phyloP scores from a whole-genome alignment of 2,329 filamentous ascomycete species.

The Arthroderma sp. region DNA sequence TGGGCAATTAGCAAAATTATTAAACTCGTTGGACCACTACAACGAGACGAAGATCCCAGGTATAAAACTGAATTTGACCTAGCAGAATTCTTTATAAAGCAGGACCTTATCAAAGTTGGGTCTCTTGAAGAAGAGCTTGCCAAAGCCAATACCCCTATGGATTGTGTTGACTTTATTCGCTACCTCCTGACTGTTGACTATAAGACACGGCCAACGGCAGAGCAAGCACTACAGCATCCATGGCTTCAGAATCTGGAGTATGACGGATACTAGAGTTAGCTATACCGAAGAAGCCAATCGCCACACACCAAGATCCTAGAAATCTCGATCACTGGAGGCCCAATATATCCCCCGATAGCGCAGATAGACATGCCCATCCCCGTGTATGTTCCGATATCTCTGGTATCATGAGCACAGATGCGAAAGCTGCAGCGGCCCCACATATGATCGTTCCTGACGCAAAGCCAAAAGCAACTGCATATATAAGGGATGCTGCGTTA shows the following conservation, averaged over 20 bases:
- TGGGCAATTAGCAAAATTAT: constrained; percentile 13
- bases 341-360: too few relatives aligned
- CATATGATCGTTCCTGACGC: too few relatives aligned
- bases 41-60: constrained; percentile 8
- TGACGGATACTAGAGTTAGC: background rate
- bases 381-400: too few relatives aligned
- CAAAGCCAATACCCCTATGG: background rate
- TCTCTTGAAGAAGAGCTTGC: constrained; percentile 10
- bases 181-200: constrained; percentile 8
- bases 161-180: constrained; percentile 9
- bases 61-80: constrained; percentile 11
- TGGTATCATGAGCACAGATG: too few relatives aligned
- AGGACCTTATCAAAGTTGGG: constrained; percentile 8
- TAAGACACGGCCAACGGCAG: constrained; percentile 10
- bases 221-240: constrained; percentile 10
- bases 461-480: too few relatives aligned
- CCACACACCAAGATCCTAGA: too few relatives aligned
- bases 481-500: too few relatives aligned
- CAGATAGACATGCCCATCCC: too few relatives aligned
- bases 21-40: constrained; percentile 7
- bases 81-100: constrained; percentile 8
- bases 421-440: too few relatives aligned
- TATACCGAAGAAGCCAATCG: too few relatives aligned
- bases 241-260: constrained; percentile 8
- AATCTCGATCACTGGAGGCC: too few relatives aligned